Conservation (phyloP, 345 rosid genomes). For the Gossypium anomalum region DNA sequence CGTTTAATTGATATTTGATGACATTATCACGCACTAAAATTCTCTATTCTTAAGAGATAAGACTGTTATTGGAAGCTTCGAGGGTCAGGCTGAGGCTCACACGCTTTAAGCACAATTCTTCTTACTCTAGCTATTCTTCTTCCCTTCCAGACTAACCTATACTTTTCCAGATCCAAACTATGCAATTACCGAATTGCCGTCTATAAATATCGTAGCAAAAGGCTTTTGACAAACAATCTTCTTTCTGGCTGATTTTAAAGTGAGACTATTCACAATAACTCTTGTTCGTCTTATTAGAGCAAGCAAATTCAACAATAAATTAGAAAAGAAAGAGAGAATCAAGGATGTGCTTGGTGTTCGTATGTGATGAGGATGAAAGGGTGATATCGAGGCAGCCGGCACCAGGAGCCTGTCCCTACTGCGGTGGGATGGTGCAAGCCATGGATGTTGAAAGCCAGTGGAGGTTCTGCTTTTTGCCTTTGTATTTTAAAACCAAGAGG, state of each 20-base stretch:
- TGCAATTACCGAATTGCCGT: background rate
- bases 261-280: background rate
- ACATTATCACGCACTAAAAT: background rate
- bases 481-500: slow-evolving; percentile 55
- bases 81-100: background rate
- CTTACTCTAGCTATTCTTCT: background rate
- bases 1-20: background rate
- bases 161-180: background rate
- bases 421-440: slow-evolving; percentile 79
- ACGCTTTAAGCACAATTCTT: background rate
- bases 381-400: slow-evolving; percentile 70
- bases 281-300: background rate
- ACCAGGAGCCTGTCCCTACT: slow-evolving; percentile 84
- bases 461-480: slow-evolving; percentile 86
- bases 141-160: slow-evolving; percentile 8
- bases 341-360: slow-evolving; percentile 85
- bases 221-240: background rate
- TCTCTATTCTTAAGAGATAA: background rate
- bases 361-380: slow-evolving; percentile 83
- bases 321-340: background rate
- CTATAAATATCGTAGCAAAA: slow-evolving; percentile 2
- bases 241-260: background rate
- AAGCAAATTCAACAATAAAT: background rate
- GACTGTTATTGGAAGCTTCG: background rate
- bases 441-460: slow-evolving; percentile 69